Base-by-base conservation (phyloP, 148 eudicot genomes). In the Chenopodium berlandieri region DNA sequence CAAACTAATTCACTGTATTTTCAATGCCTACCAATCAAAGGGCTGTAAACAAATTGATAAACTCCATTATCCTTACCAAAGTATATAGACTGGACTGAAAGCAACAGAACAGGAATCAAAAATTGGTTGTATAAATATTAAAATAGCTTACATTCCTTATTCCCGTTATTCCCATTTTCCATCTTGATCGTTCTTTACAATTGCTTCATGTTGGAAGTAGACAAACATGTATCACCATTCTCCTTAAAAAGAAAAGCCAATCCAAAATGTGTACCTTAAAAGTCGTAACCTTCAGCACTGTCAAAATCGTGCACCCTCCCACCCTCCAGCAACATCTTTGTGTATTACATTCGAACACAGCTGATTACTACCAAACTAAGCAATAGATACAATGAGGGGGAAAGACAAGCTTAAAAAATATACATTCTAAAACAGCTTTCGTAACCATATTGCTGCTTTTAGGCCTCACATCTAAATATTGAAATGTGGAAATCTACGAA, bases 361-460 rank as follows among this genome's bases (percentile, higher is more conserved):
- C n/a, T 30, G 30, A 67, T 22, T 31, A 37, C 14, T 20, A 73
- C 31, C 1, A 74, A 74, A 13, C 34, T 14, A 32, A 3, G 4
- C 8, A 4, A 27, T 50, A 74, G 9, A 25, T 27, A 74, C 22
- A 50, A 7, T 1, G 32, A 13, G 37, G 32, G 10, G 7, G 25
- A 20, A 20, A 62, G 25, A 62, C 66, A 19, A 20, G n/a, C 66
- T 50, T 50, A n/a, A 74, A 10, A 27, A n/a, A 7, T 1, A 27
- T 25, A 74, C 66, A 72, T 71, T 71, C 32, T 27, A 52, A 62
- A 50, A 74, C 10, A 74, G 34, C 77, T 48, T 50, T 74, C 23
- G 16, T n/a, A 23, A 47, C 31, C 31, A 47, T 69, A 73, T 9
- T 47, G 20, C 56, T 73, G 58, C 76, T 13, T 73, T 58, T n/a